These are phyloP conservation scores for Phialemonium atrogriseum DNA, from an alignment of 2,329 filamentous ascomycete genomes.

Conservation along the genomic window DNA sequence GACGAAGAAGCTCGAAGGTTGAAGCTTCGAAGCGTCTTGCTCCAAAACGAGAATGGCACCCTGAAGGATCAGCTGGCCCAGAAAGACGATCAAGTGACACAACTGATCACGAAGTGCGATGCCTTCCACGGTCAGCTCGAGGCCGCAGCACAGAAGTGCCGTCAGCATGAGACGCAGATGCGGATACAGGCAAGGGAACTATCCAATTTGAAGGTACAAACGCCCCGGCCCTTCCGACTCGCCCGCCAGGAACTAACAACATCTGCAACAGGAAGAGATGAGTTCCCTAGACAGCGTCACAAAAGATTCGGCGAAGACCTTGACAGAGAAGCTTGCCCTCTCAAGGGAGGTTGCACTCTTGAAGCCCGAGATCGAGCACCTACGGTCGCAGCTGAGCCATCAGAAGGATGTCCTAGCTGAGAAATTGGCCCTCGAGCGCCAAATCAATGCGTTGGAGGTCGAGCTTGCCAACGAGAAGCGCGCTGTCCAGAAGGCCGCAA, in stretches of 20 bases:
- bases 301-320: constrained; percentile 60
- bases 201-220: constrained; percentile 35
- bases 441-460: constrained; percentile 67
- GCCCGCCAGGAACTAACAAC: constrained; percentile 11
- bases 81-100: constrained; percentile 51
- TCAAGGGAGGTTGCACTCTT: constrained; percentile 42
- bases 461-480: constrained; percentile 77
- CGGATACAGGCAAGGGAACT: constrained; percentile 41
- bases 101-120: constrained; percentile 30
- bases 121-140: constrained; percentile 33
- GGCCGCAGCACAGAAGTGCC: constrained; percentile 30
- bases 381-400: constrained; percentile 43
- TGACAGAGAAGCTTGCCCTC: constrained; percentile 50
- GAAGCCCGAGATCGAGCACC: constrained; percentile 48
- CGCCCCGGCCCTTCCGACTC: neutral
- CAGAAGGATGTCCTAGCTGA: constrained; percentile 67
- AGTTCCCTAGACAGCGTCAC: constrained; percentile 58
- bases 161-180: constrained; percentile 37
- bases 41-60: constrained; percentile 65
- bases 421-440: constrained; percentile 71
- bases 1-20: constrained; percentile 67
- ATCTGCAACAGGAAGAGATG: constrained; percentile 54
- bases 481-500: constrained; percentile 48
- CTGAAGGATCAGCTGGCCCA: constrained; percentile 55
- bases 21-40: constrained; percentile 59